Base-by-base conservation (phyloP, 306 rosid species). In the Ormosia emarginata region DNA sequence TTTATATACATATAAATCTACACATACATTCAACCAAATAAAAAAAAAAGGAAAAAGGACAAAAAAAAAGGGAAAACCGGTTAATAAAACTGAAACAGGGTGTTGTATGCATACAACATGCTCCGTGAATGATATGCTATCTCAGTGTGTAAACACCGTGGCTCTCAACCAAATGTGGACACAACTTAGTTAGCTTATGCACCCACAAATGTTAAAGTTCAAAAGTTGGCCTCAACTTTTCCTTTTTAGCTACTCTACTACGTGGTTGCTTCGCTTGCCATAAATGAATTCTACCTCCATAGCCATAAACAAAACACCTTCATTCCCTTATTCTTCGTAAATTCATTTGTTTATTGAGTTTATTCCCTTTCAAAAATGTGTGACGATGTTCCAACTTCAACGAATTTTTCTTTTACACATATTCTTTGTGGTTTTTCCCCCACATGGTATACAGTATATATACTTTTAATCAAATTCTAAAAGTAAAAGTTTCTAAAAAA, bases 231-330 rank as follows among this genome's bases (percentile, higher is more conserved):
- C 67, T 78, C 49, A 63, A 32, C 83, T 83, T 87, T 81, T 63
- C 64, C 72, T 80, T 81, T 80, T 37, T 5, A 79, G 46, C 72
- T 36, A 14, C 77, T 36, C 39, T 47, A 3, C 33, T 78, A 85
- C 93, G 90, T 78, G 90, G 90, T 71, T n/a, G 41, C 75, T 74
- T 83, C 80, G 67, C 4, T 30, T 68, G 61, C 86, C 91, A 70
- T 64, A 70, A 77, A 68, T n/a, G 56, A 78, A 53, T 3, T 65
- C 64, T 71, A 39, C 47, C 43, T 6, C 59, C 52, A 1, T 76
- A 58, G 79, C 84, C 87, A 17, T 56, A 71, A 81, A 77, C 53
- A 24, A 75, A 8, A 72, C 63, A 34, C 72, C 50, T 55, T 59
- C 46, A 9, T 71, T 50, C 57, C 15, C 24, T 24, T 24, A 63